These are phyloP conservation scores for Melaleuca alternifolia DNA, from an alignment of 345 rosid species.

Conservation along the genomic window DNA sequence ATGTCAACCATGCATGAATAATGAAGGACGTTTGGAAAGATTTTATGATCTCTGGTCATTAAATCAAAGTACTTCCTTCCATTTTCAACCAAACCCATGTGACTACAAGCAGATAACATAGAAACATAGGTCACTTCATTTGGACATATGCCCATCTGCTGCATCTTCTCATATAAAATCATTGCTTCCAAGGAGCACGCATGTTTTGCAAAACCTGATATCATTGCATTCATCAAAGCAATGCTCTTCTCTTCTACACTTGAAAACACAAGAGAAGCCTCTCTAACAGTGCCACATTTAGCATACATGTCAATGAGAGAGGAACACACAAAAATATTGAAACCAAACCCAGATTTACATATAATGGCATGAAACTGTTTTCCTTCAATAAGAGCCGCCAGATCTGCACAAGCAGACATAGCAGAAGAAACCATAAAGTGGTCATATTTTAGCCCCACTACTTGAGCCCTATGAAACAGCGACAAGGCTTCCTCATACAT, in stretches of 20 bases:
- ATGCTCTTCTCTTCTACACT: conserved; percentile 34
- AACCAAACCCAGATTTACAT: conserved; percentile 47
- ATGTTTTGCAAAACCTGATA: conserved; percentile 70
- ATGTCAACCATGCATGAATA: conserved; percentile 90
- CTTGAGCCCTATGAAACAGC: conserved; percentile 30
- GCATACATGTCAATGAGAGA: conserved; percentile 82
- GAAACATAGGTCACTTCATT: conserved; percentile 63
- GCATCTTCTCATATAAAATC: conserved; percentile 81
- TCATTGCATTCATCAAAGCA: conserved; percentile 69
- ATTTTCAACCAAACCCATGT: conserved; percentile 29
- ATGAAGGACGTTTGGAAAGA: conserved; percentile 52
- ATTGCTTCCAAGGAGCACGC: conserved; percentile 46
- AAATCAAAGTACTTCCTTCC: not conserved
- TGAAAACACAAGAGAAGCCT: conserved; percentile 45
- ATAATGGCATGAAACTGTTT: conserved; percentile 57
- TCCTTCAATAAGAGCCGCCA: conserved; percentile 64
- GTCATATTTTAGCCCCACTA: conserved; percentile 29
- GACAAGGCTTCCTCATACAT: conserved; percentile 58
- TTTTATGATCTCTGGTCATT: conserved; percentile 37
- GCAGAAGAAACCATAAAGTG: conserved; percentile 61
- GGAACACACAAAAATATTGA: conserved; percentile 45
- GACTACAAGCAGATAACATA: conserved; percentile 67
- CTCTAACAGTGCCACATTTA: conserved; percentile 58
- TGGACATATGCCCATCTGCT: conserved; percentile 49
- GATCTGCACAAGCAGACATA: conserved; percentile 62